These are phyloP conservation scores for Aureobasidium lini DNA, from an alignment of 2,329 filamentous ascomycete species.

Conservation along the genomic window DNA sequence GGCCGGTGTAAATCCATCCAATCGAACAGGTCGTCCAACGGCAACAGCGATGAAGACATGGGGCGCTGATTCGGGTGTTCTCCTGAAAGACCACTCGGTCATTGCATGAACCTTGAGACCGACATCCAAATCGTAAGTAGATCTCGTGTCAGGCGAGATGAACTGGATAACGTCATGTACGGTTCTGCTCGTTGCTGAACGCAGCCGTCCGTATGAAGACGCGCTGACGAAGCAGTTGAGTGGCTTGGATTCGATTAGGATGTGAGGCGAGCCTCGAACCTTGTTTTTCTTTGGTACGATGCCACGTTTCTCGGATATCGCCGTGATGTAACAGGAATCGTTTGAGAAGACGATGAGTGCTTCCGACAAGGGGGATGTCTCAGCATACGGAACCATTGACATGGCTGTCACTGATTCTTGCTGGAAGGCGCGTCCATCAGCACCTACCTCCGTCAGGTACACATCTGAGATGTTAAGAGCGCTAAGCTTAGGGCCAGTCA, in stretches of 20 bases:
- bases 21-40: slow-evolving; percentile 30
- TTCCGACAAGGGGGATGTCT: background rate
- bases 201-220: slow-evolving; percentile 31
- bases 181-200: slow-evolving; percentile 5
- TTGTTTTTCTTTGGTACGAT: slow-evolving; percentile 34
- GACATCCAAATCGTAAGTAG: slow-evolving; percentile 38
- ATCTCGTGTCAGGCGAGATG: slow-evolving; percentile 10
- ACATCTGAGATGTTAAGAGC: slow-evolving; percentile 27
- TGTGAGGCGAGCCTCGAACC: slow-evolving; percentile 35
- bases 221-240: slow-evolving; percentile 44
- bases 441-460: slow-evolving; percentile 28
- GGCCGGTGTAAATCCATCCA: background rate
- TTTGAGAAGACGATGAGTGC: background rate
- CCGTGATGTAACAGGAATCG: slow-evolving; percentile 41
- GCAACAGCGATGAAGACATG: slow-evolving; percentile 56
- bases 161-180: background rate
- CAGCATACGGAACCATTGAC: background rate
- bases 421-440: slow-evolving; percentile 22
- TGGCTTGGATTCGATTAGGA: slow-evolving; percentile 36
- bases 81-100: slow-evolving; percentile 53
- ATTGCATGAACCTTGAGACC: slow-evolving; percentile 55
- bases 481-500: slow-evolving; percentile 11
- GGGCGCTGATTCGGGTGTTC: slow-evolving; percentile 21
- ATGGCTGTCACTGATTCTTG: slow-evolving; percentile 29
- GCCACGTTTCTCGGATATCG: slow-evolving; percentile 35